These are phyloP conservation scores for Chalciporus piperatus DNA, from an alignment of 768 basidiomycete genomes.

Conservation along the genomic window DNA sequence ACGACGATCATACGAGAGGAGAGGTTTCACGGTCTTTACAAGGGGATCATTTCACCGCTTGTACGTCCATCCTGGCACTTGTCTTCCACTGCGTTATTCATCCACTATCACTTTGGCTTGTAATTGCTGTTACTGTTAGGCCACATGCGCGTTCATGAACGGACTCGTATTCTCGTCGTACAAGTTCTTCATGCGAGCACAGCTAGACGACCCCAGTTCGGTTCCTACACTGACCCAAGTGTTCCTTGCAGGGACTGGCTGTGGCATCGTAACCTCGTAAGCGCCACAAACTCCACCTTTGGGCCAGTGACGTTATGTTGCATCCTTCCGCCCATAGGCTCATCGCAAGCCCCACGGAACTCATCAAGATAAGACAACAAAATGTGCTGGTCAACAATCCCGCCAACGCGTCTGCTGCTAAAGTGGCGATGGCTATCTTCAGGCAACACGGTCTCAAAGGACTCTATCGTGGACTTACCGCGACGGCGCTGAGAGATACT, in stretches of 20 bases:
- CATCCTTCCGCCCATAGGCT: conserved; percentile 40
- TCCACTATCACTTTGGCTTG: neutral
- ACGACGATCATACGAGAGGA: conserved; percentile 70
- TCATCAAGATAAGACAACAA: conserved; percentile 86
- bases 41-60: conserved; percentile 79
- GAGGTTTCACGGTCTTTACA: conserved; percentile 63
- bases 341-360: conserved; percentile 79
- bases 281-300: conserved; percentile 20
- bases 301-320: no score
- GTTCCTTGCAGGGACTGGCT: conserved; percentile 73
- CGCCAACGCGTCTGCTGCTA: conserved; percentile 43
- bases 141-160: conserved; percentile 73
- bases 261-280: conserved; percentile 78
- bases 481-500: conserved; percentile 73
- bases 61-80: conserved; percentile 38
- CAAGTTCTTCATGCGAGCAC: conserved; percentile 69
- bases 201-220: conserved; percentile 44
- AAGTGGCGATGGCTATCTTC: conserved; percentile 57
- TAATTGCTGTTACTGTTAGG: conserved; percentile 34
- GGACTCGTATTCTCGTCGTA: conserved; percentile 87
- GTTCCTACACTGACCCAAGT: conserved; percentile 72
- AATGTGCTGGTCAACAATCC: conserved; percentile 37
- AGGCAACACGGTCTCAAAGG: conserved; percentile 56
- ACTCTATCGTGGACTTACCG: conserved; percentile 72
- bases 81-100: no score